Evolutionary conservation across 768 basidiomycete species (phyloP).

Genomic region (Rhizopogon roseolus): DNA sequence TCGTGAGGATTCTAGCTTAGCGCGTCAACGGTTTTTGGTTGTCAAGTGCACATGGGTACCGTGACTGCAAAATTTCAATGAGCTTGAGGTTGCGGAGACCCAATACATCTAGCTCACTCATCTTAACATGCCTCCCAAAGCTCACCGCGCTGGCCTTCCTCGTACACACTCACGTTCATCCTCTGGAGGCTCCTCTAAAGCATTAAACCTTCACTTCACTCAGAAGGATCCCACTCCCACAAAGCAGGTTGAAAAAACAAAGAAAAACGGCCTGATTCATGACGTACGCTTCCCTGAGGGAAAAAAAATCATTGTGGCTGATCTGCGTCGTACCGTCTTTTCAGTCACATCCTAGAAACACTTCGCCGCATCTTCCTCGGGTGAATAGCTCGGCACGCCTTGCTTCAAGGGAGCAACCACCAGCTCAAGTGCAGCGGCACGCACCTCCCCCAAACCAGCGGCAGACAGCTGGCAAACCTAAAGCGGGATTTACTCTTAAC

Average conservation of each 20-base stretch:
- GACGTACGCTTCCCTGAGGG: constrained; percentile 27
- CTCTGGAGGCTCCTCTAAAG: constrained; percentile 49
- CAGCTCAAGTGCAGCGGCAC: constrained; percentile 26
- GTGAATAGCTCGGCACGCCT: constrained; percentile 24
- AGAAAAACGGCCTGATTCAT: constrained; percentile 38
- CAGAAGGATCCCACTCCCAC: constrained; percentile 49
- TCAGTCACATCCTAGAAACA: constrained; percentile 18
- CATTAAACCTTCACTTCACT: constrained; percentile 61
- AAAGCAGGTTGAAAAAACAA: constrained; percentile 47
- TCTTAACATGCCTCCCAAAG: constrained; percentile 44
- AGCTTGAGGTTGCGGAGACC: constrained; percentile 23
- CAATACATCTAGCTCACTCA: constrained; percentile 17
- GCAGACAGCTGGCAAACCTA: constrained; percentile 32
- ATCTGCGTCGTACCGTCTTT: constrained; percentile 4
- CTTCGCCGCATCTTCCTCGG: constrained; percentile 18
- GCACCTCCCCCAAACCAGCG: constrained; percentile 21
- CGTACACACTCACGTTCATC: constrained; percentile 63
- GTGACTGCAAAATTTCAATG: constrained; percentile 9
- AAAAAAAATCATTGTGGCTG: constrained; percentile 4
- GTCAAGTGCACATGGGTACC: not conserved
- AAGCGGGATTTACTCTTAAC: constrained; percentile 56
- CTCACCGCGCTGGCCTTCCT: constrained; percentile 41
- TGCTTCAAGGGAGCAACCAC: constrained; percentile 25
- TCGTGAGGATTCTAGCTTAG: too few relatives aligned
- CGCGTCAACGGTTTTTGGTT: not conserved